Evolutionary conservation across 805 yeast genomes (phyloP), one percentile per base, ranked within the genome.

Genomic region (Metschnikowia lunata): DNA sequence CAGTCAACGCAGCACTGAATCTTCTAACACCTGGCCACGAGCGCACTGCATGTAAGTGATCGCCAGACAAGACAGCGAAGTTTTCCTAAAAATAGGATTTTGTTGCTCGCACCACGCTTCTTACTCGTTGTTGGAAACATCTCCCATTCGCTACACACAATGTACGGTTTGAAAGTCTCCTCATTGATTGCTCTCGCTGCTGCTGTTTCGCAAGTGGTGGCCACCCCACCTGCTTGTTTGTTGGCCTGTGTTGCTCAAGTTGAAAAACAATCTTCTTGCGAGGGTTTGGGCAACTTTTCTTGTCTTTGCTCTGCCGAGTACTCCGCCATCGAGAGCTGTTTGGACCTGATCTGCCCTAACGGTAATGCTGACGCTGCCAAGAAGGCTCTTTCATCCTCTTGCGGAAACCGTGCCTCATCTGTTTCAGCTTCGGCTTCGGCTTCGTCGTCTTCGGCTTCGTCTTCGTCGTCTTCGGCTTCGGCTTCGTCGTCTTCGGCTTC

Each of bases 211-310:
- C 58, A 72, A 29, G 74, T 75, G 28, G 77, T 80, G 37, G 83
- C 86, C 43, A 74, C 91, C 44, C 93, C 96, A 40, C 96, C 97
- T 48, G 96, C 97, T 32, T 89, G 96, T 74, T 69, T 89, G 54
- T 74, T 89, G 63, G 95, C 96, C 34, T 88, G 96, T 78, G 91
- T 86, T 47, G 76, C 88, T 45, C 75, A 79, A 58, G 90, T 85
- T 44, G 72, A 76, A 50, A 76, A 76, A 62, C 74, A 81, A 12
- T 65, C 78, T 34, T 48, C 69, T 37, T 85, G 93, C 66, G 54
- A 69, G 47, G 71, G 81, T 45, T 63, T 88, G 63, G 78, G 77
- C 63, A 80, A 85, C 59, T 71, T 87, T 53, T 57, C 68, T 35
- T 88, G 96, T 73, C 67, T 85, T 56, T 86, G 95, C 67, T 63